A percentile compares a stretch with the other conserved stretches of the same genome.
Evolutionary conservation across 352 stramenopile species (phyloP).

Genomic region (Phytophthora agathidicida): DNA sequence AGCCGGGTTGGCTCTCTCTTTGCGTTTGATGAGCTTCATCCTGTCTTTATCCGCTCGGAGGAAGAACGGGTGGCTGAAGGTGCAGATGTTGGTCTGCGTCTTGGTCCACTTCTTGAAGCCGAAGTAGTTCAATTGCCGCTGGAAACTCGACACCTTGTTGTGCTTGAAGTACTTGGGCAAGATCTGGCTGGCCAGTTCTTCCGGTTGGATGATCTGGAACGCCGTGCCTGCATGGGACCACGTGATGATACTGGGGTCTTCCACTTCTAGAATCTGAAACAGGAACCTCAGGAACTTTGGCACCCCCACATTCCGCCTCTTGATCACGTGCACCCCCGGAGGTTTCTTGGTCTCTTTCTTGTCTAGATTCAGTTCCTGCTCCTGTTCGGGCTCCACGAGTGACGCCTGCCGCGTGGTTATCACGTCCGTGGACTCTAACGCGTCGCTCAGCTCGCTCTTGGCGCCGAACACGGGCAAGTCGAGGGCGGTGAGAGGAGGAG

Average conservation of each 20-base stretch:
- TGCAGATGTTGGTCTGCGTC: conserved; percentile 78
- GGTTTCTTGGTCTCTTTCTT: background rate
- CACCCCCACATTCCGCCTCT: conserved; percentile 66
- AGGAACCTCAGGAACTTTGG: conserved; percentile 76
- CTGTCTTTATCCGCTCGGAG: conserved; percentile 59
- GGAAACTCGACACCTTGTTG: conserved; percentile 83
- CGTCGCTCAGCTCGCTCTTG: conserved; percentile 19
- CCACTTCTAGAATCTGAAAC: conserved; percentile 73
- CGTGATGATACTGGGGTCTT: conserved; percentile 59
- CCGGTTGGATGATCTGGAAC: conserved; percentile 73
- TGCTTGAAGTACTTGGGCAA: conserved; percentile 82
- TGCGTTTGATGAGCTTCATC: conserved; percentile 81
- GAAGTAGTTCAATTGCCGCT: conserved; percentile 84
- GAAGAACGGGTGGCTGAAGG: conserved; percentile 78
- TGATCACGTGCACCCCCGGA: conserved; percentile 36
- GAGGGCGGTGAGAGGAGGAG: background rate
- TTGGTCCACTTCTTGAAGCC: conserved; percentile 87
- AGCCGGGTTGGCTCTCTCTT: conserved; percentile 44
- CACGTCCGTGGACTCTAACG: conserved; percentile 1
- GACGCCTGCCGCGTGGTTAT: conserved; percentile 31
- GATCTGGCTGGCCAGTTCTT: conserved; percentile 59
- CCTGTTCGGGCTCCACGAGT: conserved; percentile 32
- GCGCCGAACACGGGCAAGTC: conserved; percentile 10
- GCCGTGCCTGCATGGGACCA: conserved; percentile 75
- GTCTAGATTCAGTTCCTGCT: conserved; percentile 12